Percentiles rank a stretch among this genome's conserved stretches.
Conservation (phyloP, 2,329 filamentous ascomycete genomes). For the Colletotrichum costaricense region DNA sequence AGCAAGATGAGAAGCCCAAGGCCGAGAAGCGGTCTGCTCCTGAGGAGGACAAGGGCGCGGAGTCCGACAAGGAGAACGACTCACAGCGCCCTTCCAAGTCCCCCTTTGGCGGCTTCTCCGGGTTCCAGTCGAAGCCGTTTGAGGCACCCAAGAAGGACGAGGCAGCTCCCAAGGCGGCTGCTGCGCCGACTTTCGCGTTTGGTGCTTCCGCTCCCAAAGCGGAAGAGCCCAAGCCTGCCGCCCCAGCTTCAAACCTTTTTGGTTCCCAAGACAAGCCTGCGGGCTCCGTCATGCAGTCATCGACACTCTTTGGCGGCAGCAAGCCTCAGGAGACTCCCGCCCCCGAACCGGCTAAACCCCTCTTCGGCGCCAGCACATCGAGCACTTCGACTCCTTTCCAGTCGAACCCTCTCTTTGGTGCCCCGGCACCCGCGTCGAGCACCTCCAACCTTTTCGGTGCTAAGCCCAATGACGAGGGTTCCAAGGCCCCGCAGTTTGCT, state of each 20-base stretch:
- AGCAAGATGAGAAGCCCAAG: constrained; percentile 42
- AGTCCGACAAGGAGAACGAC: constrained; percentile 59
- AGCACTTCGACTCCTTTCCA: constrained; percentile 29
- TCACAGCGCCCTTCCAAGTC: constrained; percentile 48
- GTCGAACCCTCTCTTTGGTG: constrained; percentile 37
- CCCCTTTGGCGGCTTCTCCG: constrained; percentile 38
- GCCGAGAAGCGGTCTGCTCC: constrained; percentile 34
- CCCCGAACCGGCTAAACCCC: constrained; percentile 42
- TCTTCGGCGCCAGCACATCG: constrained; percentile 38
- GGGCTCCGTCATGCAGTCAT: constrained; percentile 42
- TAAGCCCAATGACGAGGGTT: constrained; percentile 10
- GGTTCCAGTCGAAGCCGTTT: constrained; percentile 47
- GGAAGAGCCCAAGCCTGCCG: constrained; percentile 34
- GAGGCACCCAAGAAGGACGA: constrained; percentile 38
- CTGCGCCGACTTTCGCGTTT: constrained; percentile 33
- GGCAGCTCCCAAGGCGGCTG: constrained; percentile 19
- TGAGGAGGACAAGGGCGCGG: constrained; percentile 46
- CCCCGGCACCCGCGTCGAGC: constrained; percentile 37
- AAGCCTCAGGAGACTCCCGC: constrained; percentile 45
- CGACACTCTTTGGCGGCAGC: constrained; percentile 52
- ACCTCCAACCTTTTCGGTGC: constrained; percentile 46
- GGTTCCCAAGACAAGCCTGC: constrained; percentile 32
- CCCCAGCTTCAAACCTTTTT: constrained; percentile 41
- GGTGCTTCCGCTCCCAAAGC: constrained; percentile 30
- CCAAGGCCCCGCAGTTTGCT: constrained; percentile 17